Base-by-base conservation (phyloP, 1,284 basidiomycete species). In the Amylostereum areolatum region DNA sequence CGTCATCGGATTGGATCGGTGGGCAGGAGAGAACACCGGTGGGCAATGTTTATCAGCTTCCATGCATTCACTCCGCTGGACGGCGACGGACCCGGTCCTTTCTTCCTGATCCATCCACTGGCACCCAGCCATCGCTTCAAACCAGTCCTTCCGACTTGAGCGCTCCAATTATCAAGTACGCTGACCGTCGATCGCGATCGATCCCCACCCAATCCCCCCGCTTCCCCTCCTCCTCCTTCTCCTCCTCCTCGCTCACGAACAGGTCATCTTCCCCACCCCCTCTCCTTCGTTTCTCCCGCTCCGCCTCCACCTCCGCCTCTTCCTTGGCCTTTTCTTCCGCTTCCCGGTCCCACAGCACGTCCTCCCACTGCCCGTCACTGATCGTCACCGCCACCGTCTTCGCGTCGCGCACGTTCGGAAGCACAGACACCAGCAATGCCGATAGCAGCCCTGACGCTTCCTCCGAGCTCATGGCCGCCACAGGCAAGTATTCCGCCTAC, bases 401-500 rank as follows among this genome's bases (percentile, higher is more conserved):
- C 10, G 83, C 83, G 52, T 85, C 85, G 31, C 67, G 71, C 35
- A 85, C 70, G 55, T 81, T 83, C 8, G 87, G 87, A 29, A 90
- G 72, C 27, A 89, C 73, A 0, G 86, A 85, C 12, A 82, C 75
- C 24, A 89, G 68, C 27, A 89, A 68, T 57, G 85, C 84, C 2
- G 85, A 85, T 9, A 90, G 66, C 8, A 89, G 70, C 51, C 84
- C 82, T 9, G 83, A 82, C 6, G 81, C 81, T 32, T 81, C 81
- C 45, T 84, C 81, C 5, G 80, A 78, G 52, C 76, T 77, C 49
- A 87, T 73, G 30, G 73, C 73, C 3, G 86, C 81, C 9, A 89
- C 66, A 2, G 86, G 86, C 10, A 89, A 73, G 60, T 89, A 89
- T 62, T 89, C 86, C 5, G 84, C 86, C 85, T 89, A 52, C 7